Evolutionary conservation across 2,329 filamentous ascomycete genomes (phyloP).

Genomic region (Chaetomiaceae sp.): DNA sequence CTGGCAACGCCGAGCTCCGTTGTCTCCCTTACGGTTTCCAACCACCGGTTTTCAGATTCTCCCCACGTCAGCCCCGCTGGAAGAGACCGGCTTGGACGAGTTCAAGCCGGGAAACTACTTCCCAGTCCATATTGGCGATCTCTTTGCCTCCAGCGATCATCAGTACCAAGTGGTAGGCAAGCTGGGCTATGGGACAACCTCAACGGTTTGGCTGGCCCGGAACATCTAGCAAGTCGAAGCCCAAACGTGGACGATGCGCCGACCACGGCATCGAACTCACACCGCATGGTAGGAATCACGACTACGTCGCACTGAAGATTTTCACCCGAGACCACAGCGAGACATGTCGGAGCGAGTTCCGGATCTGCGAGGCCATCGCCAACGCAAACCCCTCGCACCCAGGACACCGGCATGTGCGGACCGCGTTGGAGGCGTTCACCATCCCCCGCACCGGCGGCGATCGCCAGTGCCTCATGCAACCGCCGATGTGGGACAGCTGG

Average conservation of each 20-base stretch:
- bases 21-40: conserved; percentile 1
- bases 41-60: background rate
- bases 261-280: too few relatives aligned
- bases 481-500: conserved; percentile 36
- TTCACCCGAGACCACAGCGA: conserved; percentile 14
- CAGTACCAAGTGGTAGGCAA: conserved; percentile 8
- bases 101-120: background rate
- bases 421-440: conserved; percentile 28
- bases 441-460: conserved; percentile 26
- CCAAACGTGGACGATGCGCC: background rate
- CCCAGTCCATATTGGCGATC: conserved; percentile 3
- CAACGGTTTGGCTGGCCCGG: conserved; percentile 8
- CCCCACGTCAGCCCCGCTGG: background rate
- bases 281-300: background rate
- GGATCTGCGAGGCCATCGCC: conserved; percentile 18
- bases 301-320: conserved; percentile 19
- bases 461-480: conserved; percentile 34
- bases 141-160: background rate
- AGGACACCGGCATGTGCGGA: conserved; percentile 27
- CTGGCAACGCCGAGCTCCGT: too few relatives aligned
- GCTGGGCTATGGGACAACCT: conserved; percentile 1
- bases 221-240: background rate
- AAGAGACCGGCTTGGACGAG: conserved; percentile 2
- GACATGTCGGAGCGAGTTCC: conserved; percentile 14
- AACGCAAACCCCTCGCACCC: conserved; percentile 23